A percentile compares a stretch with the other conserved stretches of the same genome.
These are phyloP conservation scores for Trichomonas vaginalis DNA, from an alignment of 208 protist genomes.

Conservation along the genomic window DNA sequence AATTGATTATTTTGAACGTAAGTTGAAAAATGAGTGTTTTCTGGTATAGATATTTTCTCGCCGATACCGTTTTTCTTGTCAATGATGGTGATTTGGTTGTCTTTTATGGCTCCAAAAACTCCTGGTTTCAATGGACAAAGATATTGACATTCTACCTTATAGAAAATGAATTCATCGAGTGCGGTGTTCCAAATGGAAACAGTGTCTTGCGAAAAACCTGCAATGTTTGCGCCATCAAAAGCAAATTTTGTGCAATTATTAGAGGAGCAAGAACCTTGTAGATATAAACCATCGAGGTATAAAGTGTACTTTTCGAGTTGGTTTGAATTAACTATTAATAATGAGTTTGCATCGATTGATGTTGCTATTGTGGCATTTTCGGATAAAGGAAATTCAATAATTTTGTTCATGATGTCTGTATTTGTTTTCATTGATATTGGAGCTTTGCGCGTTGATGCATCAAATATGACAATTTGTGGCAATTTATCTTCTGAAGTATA, in stretches of 20 bases:
- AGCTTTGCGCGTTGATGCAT: background rate
- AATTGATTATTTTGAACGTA: background rate
- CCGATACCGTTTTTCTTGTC: background rate
- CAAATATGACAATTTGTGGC: background rate
- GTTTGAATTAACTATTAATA: background rate
- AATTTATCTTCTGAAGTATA: background rate
- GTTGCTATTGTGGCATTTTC: background rate
- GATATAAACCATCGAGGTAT: background rate
- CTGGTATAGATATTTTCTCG: background rate
- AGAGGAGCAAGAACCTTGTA: background rate
- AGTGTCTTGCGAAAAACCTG: background rate
- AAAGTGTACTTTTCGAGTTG: background rate
- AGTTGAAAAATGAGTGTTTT: background rate
- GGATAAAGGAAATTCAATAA: background rate
- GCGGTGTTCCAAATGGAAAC: background rate
- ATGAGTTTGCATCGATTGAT: background rate
- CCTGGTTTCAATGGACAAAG: background rate
- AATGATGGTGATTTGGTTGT: background rate
- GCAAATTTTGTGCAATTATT: background rate
- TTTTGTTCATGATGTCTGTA: background rate
- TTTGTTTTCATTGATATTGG: background rate
- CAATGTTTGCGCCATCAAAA: background rate
- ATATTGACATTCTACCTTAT: background rate
- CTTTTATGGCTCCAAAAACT: background rate
- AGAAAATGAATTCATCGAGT: background rate